Percentiles rank a stretch among this genome's conserved stretches.
Evolutionary conservation across 1,284 basidiomycete species (phyloP).

Genomic region (Hemileia vastatrix): DNA sequence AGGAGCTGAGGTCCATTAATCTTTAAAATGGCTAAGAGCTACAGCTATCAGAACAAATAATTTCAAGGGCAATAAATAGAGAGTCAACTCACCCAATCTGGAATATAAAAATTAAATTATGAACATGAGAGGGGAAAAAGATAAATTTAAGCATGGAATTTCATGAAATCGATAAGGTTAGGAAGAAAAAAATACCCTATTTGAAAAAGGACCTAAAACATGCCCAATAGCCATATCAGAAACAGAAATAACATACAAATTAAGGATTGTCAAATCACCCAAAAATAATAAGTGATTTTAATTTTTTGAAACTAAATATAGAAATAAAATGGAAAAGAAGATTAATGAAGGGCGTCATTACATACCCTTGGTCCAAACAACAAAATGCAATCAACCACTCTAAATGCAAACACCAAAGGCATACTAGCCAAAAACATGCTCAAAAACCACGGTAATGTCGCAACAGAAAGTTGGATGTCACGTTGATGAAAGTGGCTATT

Average conservation of each 20-base stretch:
- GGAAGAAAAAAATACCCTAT: slow-evolving; percentile 10
- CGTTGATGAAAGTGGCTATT: slow-evolving; percentile 84
- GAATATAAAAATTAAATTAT: no score
- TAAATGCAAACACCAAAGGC: slow-evolving; percentile 98
- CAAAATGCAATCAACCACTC: slow-evolving; percentile 97
- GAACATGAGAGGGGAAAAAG: background rate
- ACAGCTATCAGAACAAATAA: background rate
- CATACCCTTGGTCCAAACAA: slow-evolving; percentile 97
- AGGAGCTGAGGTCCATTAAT: slow-evolving; percentile 92
- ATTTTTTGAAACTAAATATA: background rate
- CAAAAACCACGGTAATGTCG: slow-evolving; percentile 95
- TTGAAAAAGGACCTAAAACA: slow-evolving; percentile 20
- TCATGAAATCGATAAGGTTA: background rate
- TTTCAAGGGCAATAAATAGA: background rate
- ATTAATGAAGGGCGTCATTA: slow-evolving; percentile 11
- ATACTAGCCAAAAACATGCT: slow-evolving; percentile 87
- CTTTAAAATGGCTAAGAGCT: slow-evolving; percentile 78
- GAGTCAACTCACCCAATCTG: no score
- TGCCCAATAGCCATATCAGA: background rate
- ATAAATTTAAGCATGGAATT: background rate
- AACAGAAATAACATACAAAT: background rate
- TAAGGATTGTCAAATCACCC: background rate
- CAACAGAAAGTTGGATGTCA: slow-evolving; percentile 93
- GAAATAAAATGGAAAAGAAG: background rate
- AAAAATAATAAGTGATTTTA: background rate